Evolutionary conservation across 140 eudicot genomes (phyloP).

Genomic region (Erigeron philadelphicus): DNA sequence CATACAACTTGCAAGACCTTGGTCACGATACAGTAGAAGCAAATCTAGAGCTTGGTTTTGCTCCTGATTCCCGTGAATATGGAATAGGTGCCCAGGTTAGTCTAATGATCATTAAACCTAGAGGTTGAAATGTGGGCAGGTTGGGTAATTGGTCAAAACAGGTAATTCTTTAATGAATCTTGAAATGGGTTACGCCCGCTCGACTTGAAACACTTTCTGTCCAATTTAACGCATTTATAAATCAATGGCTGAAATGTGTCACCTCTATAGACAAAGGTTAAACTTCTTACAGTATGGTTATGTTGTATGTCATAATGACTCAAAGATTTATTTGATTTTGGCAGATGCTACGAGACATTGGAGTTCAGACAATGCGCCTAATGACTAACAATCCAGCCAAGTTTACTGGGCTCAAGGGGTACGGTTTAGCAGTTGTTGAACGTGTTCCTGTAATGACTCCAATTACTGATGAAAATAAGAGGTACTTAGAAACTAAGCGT

Average conservation of each 20-base stretch:
- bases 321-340: background rate
- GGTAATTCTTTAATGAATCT: background rate
- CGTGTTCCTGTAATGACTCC: constrained; percentile 84
- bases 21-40: constrained; percentile 99
- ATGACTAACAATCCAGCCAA: constrained; percentile 98
- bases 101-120: background rate
- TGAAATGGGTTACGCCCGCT: background rate
- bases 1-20: constrained; percentile 85
- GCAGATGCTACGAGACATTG: constrained; percentile 74
- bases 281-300: background rate
- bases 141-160: background rate
- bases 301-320: background rate
- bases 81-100: constrained; percentile 94
- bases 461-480: constrained; percentile 75
- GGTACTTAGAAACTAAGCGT: constrained; percentile 76
- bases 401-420: constrained; percentile 78
- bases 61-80: constrained; percentile 87
- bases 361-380: constrained; percentile 77
- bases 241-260: background rate
- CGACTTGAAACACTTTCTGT: no score
- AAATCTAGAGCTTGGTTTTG: constrained; percentile 84
- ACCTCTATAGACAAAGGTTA: background rate
- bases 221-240: background rate
- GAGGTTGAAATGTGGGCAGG: background rate
- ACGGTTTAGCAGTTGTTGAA: constrained; percentile 76